Percentiles rank a stretch among this genome's conserved stretches.
Evolutionary conservation across 2,329 filamentous ascomycete genomes (phyloP).

Genomic region (Conoideocrella luteorostrata): DNA sequence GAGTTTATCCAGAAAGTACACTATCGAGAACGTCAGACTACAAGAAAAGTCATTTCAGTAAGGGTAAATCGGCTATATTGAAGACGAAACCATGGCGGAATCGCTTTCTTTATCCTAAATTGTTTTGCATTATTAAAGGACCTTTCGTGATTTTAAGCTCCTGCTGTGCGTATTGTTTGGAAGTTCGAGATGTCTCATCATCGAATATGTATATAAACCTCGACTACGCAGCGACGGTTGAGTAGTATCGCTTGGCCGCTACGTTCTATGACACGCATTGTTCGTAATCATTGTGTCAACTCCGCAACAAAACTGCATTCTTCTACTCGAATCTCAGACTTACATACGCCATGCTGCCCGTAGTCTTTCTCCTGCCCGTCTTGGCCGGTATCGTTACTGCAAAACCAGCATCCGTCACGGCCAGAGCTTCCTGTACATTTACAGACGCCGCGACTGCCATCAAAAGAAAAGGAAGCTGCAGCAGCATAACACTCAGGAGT

Average conservation of each 20-base stretch:
- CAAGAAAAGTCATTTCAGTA: too few relatives aligned
- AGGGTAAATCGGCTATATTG: too few relatives aligned
- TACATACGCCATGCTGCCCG: neutral
- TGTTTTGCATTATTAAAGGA: too few relatives aligned
- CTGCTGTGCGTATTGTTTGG: neutral
- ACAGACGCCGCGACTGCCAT: neutral
- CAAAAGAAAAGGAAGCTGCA: neutral
- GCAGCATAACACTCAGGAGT: neutral
- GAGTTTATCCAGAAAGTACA: too few relatives aligned
- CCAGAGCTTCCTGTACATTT: neutral
- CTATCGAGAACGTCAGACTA: too few relatives aligned
- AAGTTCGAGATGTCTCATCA: neutral
- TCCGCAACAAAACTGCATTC: too few relatives aligned
- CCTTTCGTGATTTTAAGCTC: too few relatives aligned
- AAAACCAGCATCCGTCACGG: neutral
- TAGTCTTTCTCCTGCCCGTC: neutral
- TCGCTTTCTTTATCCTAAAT: slow-evolving; percentile 1
- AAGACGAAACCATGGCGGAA: too few relatives aligned
- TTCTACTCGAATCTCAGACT: too few relatives aligned
- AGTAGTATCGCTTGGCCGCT: neutral
- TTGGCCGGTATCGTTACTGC: neutral
- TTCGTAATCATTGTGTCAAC: too few relatives aligned
- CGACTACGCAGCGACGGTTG: neutral
- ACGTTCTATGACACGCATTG: too few relatives aligned
- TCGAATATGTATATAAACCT: neutral